phyloP scores from a whole-genome alignment of 495 filamentous ascomycete species.

The Podospora appendiculata region DNA sequence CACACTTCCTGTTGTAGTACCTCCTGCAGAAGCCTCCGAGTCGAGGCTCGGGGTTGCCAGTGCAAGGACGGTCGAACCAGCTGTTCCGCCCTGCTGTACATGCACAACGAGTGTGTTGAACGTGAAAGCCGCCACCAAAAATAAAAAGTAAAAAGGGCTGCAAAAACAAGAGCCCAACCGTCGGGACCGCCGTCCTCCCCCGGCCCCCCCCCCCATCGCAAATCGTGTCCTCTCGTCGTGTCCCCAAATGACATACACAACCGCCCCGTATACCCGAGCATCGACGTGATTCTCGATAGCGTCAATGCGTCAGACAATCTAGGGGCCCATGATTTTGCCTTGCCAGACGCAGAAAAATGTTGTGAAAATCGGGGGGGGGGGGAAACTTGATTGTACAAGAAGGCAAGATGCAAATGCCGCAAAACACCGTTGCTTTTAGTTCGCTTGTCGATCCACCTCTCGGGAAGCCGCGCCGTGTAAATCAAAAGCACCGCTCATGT shows the following conservation, averaged over 20 bases:
- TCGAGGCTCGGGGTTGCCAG: neutral
- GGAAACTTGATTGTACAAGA: neutral
- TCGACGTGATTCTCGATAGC: too few relatives aligned
- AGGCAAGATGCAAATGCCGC: neutral
- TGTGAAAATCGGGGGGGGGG: neutral
- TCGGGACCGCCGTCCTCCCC: too few relatives aligned
- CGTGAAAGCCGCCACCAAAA: too few relatives aligned
- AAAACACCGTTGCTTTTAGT: neutral
- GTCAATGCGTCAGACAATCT: too few relatives aligned
- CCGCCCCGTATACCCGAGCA: too few relatives aligned
- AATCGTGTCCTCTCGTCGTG: too few relatives aligned
- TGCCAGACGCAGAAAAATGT: neutral
- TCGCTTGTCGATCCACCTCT: neutral
- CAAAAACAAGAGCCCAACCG: too few relatives aligned
- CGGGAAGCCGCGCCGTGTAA: constrained; percentile 7
- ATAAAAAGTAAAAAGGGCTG: too few relatives aligned
- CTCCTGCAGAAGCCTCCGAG: neutral
- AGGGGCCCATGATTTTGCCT: too few relatives aligned
- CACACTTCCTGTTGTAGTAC: too few relatives aligned
- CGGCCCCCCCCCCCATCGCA: too few relatives aligned
- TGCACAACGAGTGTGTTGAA: neutral
- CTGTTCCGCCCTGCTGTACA: neutral
- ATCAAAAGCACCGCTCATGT: constrained; percentile 3
- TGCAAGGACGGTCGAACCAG: neutral
- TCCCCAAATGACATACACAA: too few relatives aligned